Percentiles rank a stretch among this genome's conserved stretches.
These are phyloP conservation scores for Naganishia randhawae DNA, from an alignment of 768 basidiomycete species.

Conservation along the genomic window DNA sequence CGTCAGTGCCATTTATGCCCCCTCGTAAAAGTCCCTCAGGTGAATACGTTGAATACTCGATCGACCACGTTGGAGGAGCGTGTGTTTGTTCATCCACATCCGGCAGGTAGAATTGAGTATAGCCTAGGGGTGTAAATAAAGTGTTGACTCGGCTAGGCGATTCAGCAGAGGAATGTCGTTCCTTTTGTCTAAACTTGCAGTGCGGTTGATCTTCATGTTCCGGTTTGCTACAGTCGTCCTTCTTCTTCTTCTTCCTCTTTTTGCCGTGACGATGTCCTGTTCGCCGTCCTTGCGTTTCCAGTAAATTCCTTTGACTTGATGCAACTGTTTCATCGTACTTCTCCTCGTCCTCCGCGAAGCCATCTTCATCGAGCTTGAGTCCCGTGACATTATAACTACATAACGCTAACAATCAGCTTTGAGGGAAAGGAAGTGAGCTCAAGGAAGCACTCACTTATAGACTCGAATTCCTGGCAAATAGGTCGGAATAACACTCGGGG, in stretches of 20 bases:
- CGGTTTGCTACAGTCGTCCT: slow-evolving; percentile 40
- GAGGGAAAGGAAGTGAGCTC: not conserved
- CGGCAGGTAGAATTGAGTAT: slow-evolving; percentile 73
- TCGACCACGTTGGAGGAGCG: slow-evolving; percentile 62
- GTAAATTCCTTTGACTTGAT: not conserved
- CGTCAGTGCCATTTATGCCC: slow-evolving; percentile 30
- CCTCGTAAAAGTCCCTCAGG: slow-evolving; percentile 54
- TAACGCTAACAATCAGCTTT: slow-evolving; percentile 8
- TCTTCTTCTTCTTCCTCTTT: slow-evolving; percentile 54
- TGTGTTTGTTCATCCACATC: slow-evolving; percentile 57
- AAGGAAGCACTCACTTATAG: slow-evolving; percentile 57
- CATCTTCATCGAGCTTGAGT: slow-evolving; percentile 30
- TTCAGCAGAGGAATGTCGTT: slow-evolving; percentile 57
- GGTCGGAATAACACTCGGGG: slow-evolving; percentile 80
- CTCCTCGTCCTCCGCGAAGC: slow-evolving; percentile 42
- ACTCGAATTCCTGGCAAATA: slow-evolving; percentile 77
- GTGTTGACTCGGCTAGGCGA: slow-evolving; percentile 70
- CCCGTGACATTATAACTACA: slow-evolving; percentile 63
- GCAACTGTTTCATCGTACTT: not conserved
- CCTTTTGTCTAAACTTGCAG: slow-evolving; percentile 51
- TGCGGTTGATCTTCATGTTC: slow-evolving; percentile 50
- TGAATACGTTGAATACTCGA: slow-evolving; percentile 73
- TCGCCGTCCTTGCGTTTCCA: slow-evolving; percentile 12
- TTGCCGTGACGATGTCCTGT: slow-evolving; percentile 22
- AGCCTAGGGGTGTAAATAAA: slow-evolving; percentile 72